Evolutionary conservation across 2,329 filamentous ascomycete genomes (phyloP), one percentile per base, ranked within the genome.

Genomic region (Talaromyces sp.): DNA sequence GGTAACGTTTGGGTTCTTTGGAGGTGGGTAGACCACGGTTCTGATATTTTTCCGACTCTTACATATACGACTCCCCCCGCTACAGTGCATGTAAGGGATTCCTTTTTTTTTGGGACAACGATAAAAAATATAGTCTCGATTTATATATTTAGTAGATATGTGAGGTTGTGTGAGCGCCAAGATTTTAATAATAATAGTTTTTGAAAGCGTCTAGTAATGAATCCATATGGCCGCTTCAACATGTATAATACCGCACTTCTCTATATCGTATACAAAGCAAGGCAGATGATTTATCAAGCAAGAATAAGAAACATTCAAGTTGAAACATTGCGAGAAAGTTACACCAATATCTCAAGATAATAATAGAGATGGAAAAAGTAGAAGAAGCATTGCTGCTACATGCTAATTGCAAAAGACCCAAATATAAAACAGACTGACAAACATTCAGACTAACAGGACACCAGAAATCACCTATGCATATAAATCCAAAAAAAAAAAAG

Each of bases 381-480:
- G 16, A 16, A 54, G 47, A 61, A 52, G 30, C 55, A 52, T 28
- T 50, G 44, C 44, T 28, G 44, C 44, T 30, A 52, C 28, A 52
- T 14, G 50, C 50, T 52, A 52, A 52, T 31, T 47, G 31, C 33
- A 23, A 14, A 16, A 23, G 36, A 47, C 27, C 50, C 8, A 58
- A 50, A n/a, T 36, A n/a, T 34, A 65, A 62, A 63, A 63, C 60
- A 53, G 59, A 53, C 64, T 65, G 50, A 2, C 62, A 52, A n/a
- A n/a, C n/a, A n/a, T n/a, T n/a, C n/a, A n/a, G n/a, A 53, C 64
- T 65, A 53, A 2, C 62, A 52, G 36, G 54, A 47, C 59, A 60
- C 47, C 52, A 53, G 56, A 44, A 28, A 55, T 33, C 55, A 61
- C 33, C 55, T 51, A 64, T 61, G 56, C 56, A 59, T 59, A 51